Percentiles rank a stretch among this genome's conserved stretches.
Evolutionary conservation across 208 protist species (phyloP).

Genomic region (Trypanosomatidae sp.): DNA sequence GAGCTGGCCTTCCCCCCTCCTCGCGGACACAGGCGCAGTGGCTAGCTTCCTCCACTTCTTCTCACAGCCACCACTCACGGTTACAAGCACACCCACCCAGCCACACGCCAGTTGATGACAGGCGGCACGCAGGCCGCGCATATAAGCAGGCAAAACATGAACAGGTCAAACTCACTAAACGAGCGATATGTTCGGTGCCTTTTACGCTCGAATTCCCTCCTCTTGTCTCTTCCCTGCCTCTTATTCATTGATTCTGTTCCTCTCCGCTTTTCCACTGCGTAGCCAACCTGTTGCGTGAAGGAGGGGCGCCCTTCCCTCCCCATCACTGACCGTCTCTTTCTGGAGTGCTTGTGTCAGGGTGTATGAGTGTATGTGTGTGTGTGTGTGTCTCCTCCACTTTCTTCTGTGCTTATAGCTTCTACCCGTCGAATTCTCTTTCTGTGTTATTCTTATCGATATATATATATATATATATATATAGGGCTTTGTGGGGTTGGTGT

Average conservation of each 20-base stretch:
- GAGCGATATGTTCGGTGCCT: neutral
- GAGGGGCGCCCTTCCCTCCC: neutral
- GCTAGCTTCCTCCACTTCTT: too few relatives aligned
- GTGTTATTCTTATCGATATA: constrained; percentile 8
- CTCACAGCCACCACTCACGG: neutral
- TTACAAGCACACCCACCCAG: neutral
- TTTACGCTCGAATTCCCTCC: constrained; percentile 16
- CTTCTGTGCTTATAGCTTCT: neutral
- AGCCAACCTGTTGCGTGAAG: neutral
- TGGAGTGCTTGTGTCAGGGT: neutral
- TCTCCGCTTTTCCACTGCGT: neutral
- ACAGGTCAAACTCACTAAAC: neutral
- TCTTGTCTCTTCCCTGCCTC: constrained; percentile 14
- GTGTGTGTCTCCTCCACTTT: constrained; percentile 1
- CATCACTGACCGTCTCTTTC: neutral
- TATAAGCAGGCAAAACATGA: too few relatives aligned
- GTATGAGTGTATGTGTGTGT: neutral
- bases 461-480: neutral
- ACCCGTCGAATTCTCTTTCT: neutral
- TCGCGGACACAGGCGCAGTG: too few relatives aligned
- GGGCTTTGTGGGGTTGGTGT: neutral
- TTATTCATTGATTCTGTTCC: neutral
- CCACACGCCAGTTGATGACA: neutral
- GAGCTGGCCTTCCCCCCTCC: too few relatives aligned
- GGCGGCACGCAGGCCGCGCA: too few relatives aligned